Percentiles rank a stretch among this genome's conserved stretches.
phyloP scores from a whole-genome alignment of 73 alveolate genomes.

The Paramecium sexaurelia region DNA sequence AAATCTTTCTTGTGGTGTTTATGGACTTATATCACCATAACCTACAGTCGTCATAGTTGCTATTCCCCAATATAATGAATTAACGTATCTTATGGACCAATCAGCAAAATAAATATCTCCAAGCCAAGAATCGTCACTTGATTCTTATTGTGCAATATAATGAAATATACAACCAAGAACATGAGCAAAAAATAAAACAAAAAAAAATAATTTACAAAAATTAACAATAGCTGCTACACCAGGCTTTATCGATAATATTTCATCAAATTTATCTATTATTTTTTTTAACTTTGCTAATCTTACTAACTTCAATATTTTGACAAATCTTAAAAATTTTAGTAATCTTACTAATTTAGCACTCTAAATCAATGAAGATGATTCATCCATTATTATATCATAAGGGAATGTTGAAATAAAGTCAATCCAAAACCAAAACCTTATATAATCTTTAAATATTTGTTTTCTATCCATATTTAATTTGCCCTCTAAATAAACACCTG shows the following conservation, averaged over 20 bases:
- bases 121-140: constrained; percentile 68
- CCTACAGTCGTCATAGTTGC: constrained; percentile 92
- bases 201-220: constrained; percentile 14
- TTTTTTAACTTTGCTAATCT: constrained; percentile 77
- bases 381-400: constrained; percentile 70
- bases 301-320: constrained; percentile 73
- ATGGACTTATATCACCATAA: constrained; percentile 90
- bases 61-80: constrained; percentile 81
- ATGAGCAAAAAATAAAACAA: constrained; percentile 68
- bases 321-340: constrained; percentile 74
- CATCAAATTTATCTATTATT: constrained; percentile 77
- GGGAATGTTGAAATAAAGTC: constrained; percentile 78
- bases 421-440: constrained; percentile 76
- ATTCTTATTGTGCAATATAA: constrained; percentile 63
- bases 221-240: constrained; percentile 42
- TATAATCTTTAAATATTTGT: constrained; percentile 67
- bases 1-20: constrained; percentile 72
- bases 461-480: constrained; percentile 68
- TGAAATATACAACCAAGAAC: constrained; percentile 72
- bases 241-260: constrained; percentile 59
- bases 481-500: constrained; percentile 78
- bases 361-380: neutral
- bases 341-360: constrained; percentile 73
- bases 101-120: constrained; percentile 19
- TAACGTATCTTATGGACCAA: constrained; percentile 59